Percentiles rank a stretch among this genome's conserved stretches.
Conservation (phyloP, 176 grass and related monocot genomes). For the sorghum (Sorghum bicolor) region DNA sequence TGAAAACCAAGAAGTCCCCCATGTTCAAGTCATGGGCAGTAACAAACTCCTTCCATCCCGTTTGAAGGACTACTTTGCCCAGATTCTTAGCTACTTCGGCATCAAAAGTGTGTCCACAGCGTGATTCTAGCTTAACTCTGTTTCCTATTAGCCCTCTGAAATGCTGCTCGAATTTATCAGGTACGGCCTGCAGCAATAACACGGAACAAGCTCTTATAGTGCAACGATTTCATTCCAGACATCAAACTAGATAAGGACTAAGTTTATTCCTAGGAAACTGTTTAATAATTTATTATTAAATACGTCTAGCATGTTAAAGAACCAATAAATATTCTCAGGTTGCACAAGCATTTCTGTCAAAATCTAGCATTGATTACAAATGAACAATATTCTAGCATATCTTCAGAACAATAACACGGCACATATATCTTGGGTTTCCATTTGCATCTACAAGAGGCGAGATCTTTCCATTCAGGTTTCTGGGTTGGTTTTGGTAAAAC, state of each 20-base stretch:
- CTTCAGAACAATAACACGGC: not conserved
- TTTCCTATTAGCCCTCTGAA: not conserved
- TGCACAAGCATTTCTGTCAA: not conserved
- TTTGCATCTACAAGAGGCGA: not conserved
- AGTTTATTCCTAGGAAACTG: not conserved
- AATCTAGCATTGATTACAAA: not conserved
- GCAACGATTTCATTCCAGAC: not conserved
- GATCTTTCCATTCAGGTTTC: not conserved
- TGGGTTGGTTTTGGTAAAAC: too few relatives aligned
- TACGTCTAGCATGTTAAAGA: not conserved
- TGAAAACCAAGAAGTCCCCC: conserved; percentile 43
- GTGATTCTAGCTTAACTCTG: not conserved
- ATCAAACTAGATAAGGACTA: not conserved
- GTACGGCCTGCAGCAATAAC: not conserved
- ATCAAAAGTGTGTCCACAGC: not conserved
- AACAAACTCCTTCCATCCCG: conserved; percentile 42
- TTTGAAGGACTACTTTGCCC: conserved; percentile 6
- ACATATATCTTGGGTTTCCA: too few relatives aligned
- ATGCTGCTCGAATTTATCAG: not conserved
- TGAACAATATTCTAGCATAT: not conserved
- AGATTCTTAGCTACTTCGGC: not conserved
- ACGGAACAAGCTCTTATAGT: not conserved
- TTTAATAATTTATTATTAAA: not conserved
- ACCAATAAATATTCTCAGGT: not conserved
- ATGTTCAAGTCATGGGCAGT: conserved; percentile 27